These are phyloP conservation scores for Spirogloea muscicola DNA, from an alignment of 139 green algal species.

Conservation along the genomic window DNA sequence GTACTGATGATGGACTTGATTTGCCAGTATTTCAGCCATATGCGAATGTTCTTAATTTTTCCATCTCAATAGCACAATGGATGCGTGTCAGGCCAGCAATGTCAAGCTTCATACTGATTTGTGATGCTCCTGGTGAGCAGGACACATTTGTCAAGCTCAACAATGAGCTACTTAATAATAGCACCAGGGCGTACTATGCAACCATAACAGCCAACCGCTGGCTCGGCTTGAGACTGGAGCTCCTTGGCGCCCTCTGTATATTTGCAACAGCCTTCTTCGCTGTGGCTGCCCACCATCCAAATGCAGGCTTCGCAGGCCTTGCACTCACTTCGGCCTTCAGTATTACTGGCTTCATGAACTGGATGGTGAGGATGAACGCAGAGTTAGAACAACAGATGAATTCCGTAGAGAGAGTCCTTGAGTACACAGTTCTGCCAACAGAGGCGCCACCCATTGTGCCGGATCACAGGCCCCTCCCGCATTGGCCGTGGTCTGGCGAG, in stretches of 20 bases:
- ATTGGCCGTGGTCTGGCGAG: conserved; percentile 62
- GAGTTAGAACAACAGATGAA: conserved; percentile 68
- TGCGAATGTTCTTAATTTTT: too few relatives aligned
- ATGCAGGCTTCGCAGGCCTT: conserved; percentile 69
- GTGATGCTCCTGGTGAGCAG: too few relatives aligned
- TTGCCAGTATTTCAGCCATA: too few relatives aligned
- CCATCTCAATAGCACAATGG: too few relatives aligned
- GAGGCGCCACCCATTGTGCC: conserved; percentile 29
- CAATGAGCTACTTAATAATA: conserved; percentile 11
- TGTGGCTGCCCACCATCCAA: background rate
- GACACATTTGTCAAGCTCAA: conserved; percentile 4
- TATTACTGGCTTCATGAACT: conserved; percentile 83
- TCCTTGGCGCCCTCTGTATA: conserved; percentile 70
- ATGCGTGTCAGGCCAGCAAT: too few relatives aligned
- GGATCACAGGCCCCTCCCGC: conserved; percentile 13
- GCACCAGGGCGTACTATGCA: conserved; percentile 45
- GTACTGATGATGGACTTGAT: too few relatives aligned
- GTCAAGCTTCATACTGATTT: too few relatives aligned
- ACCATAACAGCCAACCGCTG: conserved; percentile 73
- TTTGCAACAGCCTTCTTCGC: conserved; percentile 40
- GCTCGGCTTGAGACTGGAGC: conserved; percentile 85
- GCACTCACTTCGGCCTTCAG: conserved; percentile 82
- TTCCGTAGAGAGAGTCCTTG: conserved; percentile 80
- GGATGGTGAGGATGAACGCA: conserved; percentile 88
- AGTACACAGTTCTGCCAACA: conserved; percentile 60